Percentiles rank a stretch among this genome's conserved stretches.
These are phyloP conservation scores for Starmerella davenportii DNA, from an alignment of 805 yeast species.

Conservation along the genomic window DNA sequence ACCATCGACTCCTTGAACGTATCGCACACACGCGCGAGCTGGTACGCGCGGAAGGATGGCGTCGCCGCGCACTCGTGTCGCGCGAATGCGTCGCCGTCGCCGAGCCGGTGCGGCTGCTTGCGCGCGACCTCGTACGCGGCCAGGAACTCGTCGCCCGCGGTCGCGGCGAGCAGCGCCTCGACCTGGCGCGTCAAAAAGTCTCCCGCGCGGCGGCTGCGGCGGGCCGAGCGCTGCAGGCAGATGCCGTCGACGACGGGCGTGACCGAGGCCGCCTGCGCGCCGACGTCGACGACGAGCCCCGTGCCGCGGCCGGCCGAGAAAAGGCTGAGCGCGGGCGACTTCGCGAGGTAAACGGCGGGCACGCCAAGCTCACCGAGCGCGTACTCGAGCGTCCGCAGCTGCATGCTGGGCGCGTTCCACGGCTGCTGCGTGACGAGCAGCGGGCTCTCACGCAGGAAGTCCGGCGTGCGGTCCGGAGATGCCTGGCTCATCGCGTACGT, in stretches of 20 bases:
- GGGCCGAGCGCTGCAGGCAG: constrained; percentile 31
- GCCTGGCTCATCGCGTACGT: constrained; percentile 38
- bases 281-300: constrained; percentile 71
- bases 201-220: constrained; percentile 59
- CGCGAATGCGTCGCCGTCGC: constrained; percentile 14
- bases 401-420: constrained; percentile 55
- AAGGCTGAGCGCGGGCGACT: constrained; percentile 72
- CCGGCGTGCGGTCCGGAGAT: constrained; percentile 16
- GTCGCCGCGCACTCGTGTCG: not conserved
- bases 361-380: constrained; percentile 50
- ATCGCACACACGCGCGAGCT: constrained; percentile 37
- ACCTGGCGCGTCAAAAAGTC: constrained; percentile 37
- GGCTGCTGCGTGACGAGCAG: constrained; percentile 70
- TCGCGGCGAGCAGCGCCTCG: constrained; percentile 23
- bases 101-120: constrained; percentile 24
- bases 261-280: constrained; percentile 58
- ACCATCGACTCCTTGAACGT: constrained; percentile 49
- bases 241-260: constrained; percentile 26
- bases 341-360: constrained; percentile 67
- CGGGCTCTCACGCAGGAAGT: constrained; percentile 44
- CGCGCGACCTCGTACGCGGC: constrained; percentile 36
- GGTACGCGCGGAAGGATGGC: constrained; percentile 35
- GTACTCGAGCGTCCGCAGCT: constrained; percentile 51
- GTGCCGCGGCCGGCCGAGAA: constrained; percentile 80
- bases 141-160: constrained; percentile 20